A percentile compares a stretch with the other conserved stretches of the same genome.
phyloP scores from a whole-genome alignment of 2,329 filamentous ascomycete species.

The Diplocarpon mali region DNA sequence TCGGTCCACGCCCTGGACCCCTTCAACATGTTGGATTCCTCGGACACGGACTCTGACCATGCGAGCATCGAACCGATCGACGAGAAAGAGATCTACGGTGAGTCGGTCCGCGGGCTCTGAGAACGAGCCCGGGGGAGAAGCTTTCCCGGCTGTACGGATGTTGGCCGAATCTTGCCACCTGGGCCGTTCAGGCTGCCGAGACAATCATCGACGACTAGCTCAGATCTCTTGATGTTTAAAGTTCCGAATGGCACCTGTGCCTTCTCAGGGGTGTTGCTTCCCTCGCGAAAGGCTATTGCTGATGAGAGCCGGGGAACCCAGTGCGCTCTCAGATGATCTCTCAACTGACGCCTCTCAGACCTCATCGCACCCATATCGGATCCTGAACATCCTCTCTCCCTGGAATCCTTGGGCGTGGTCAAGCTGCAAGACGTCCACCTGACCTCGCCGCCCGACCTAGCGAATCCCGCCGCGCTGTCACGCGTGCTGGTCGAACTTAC shows the following conservation, averaged over 20 bases:
- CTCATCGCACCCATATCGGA: constrained; percentile 91
- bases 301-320: constrained; percentile 3
- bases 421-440: constrained; percentile 92
- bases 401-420: constrained; percentile 88
- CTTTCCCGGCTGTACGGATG: too few relatives aligned
- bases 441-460: constrained; percentile 47
- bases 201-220: not conserved
- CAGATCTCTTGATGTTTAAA: not conserved
- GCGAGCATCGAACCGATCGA: constrained; percentile 74
- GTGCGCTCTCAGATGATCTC: constrained; percentile 7
- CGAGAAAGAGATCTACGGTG: constrained; percentile 93
- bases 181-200: not conserved
- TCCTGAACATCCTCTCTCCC: constrained; percentile 88
- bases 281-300: not conserved
- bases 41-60: constrained; percentile 36
- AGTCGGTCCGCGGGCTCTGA: constrained; percentile 6
- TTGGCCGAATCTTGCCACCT: too few relatives aligned
- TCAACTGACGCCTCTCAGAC: constrained; percentile 46
- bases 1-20: constrained; percentile 26
- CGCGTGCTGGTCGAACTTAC: constrained; percentile 82
- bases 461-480: constrained; percentile 46
- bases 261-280: not conserved
- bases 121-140: too few relatives aligned
- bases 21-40: constrained; percentile 26
- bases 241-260: not conserved